Percentiles rank a stretch among this genome's conserved stretches.
Evolutionary conservation across 2,329 filamentous ascomycete genomes (phyloP).

Genomic region (Tolypocladium guangdongense): DNA sequence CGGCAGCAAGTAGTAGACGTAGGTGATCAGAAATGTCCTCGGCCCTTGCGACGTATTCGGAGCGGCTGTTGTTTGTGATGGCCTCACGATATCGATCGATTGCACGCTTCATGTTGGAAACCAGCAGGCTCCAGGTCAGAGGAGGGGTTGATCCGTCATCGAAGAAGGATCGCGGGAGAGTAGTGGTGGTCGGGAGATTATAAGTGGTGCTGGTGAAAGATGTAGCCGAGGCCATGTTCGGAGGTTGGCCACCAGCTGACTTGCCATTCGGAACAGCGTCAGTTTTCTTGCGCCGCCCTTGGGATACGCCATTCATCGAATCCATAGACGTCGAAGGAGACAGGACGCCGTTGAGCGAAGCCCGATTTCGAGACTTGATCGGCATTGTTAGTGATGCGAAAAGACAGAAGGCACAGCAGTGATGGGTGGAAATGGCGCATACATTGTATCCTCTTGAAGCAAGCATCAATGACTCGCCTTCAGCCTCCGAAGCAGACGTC

Average conservation of each 20-base stretch:
- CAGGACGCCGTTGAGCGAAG: slow-evolving; percentile 58
- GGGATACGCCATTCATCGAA: slow-evolving; percentile 64
- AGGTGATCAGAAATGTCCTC: slow-evolving; percentile 98
- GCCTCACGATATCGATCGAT: slow-evolving; percentile 85
- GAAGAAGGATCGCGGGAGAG: slow-evolving; percentile 74
- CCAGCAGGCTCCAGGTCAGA: slow-evolving; percentile 79
- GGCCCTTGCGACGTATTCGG: slow-evolving; percentile 87
- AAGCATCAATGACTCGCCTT: slow-evolving; percentile 61
- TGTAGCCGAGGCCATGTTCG: slow-evolving; percentile 47
- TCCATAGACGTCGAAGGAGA: slow-evolving; percentile 88
- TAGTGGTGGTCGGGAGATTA: slow-evolving; percentile 45
- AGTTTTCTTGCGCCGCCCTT: slow-evolving; percentile 43
- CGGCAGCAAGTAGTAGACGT: slow-evolving; percentile 83
- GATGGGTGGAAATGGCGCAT: slow-evolving; percentile 19
- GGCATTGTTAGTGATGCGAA: not conserved
- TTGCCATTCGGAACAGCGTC: slow-evolving; percentile 40
- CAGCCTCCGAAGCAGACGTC: slow-evolving; percentile 75
- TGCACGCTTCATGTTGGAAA: slow-evolving; percentile 85
- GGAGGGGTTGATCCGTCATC: slow-evolving; percentile 74
- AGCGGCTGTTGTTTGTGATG: slow-evolving; percentile 71
- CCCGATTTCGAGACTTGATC: slow-evolving; percentile 48
- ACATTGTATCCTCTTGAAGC: slow-evolving; percentile 59
- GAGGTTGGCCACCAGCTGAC: slow-evolving; percentile 26
- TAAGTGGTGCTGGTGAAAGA: slow-evolving; percentile 51
- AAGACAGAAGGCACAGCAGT: not conserved